Evolutionary conservation across 495 filamentous ascomycete species (phyloP).

Genomic region (Hyaloscypha hepaticicola): DNA sequence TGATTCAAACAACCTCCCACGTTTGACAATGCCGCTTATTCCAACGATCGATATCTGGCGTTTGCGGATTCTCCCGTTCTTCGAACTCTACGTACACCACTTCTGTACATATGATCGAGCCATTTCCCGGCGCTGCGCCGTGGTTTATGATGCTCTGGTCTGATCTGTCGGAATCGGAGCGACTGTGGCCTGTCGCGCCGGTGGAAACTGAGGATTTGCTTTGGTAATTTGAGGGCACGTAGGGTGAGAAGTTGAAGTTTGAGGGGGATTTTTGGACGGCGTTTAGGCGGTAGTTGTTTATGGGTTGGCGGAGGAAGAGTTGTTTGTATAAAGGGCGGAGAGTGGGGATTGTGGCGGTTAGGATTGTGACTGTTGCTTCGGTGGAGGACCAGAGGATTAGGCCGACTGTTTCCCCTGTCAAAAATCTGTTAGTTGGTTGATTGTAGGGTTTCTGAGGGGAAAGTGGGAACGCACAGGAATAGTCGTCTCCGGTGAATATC

Average conservation of each 20-base stretch:
- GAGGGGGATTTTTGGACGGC: background rate
- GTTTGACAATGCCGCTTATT: background rate
- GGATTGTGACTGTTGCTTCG: background rate
- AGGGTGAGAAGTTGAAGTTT: background rate
- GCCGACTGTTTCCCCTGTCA: background rate
- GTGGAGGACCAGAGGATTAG: background rate
- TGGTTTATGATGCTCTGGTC: background rate
- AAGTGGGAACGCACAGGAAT: background rate
- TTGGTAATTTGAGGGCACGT: background rate
- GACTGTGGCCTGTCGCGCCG: background rate
- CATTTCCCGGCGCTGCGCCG: background rate
- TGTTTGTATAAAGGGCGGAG: slow-evolving; percentile 12
- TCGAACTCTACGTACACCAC: background rate
- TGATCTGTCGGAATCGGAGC: background rate
- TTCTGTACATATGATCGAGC: background rate
- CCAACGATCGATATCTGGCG: background rate
- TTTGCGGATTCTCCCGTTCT: background rate
- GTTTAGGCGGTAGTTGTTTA: background rate
- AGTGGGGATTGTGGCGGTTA: slow-evolving; percentile 14
- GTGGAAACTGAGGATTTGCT: background rate
- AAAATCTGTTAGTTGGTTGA: background rate
- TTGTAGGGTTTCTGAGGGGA: background rate
- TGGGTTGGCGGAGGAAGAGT: background rate
- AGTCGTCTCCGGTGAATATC: background rate
- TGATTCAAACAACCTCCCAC: background rate